Base-by-base conservation (phyloP, 192 early-diverging fungal genomes). In the Thoreauomyces humboldtii region DNA sequence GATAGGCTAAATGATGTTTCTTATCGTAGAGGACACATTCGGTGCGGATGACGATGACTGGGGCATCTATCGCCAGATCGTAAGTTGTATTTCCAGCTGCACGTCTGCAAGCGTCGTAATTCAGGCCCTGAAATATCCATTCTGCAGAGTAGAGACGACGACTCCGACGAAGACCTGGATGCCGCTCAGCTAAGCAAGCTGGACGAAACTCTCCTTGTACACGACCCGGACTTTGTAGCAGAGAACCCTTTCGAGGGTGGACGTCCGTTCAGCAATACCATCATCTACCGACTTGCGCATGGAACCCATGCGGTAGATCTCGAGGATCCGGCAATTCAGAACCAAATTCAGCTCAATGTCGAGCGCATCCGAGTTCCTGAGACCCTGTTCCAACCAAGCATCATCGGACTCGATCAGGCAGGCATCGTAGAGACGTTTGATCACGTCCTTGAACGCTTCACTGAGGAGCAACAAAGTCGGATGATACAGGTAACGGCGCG, bases 11-110 rank as follows among this genome's bases (percentile, higher is more conserved):
- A 4, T 35, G 15, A 14, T 7, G 17, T 21, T 21, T 45, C 50
- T 34, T 68, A n/a, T n/a, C n/a, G n/a, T n/a, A 86, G 92, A 93
- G 71, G 94, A 96, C 58, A 91, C 87, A 2, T 96, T 96, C 80
- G 94, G 94, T n/a, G 88, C 87, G 4, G 89, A 94, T 59, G 92
- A 94, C 67, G 89, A 86, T 7, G 92, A 95, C 73, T 96, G 94
- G 94, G 84, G 86, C 69, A 82, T 96, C 36, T 96, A 96, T 65
- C 82, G 91, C 37, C 89, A 92, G 67, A 92, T 96, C 56, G 89
- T 89, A 84, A 73, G 84, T 67, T 17, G 14, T 12, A 0, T 17
- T 21, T 38, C 32, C 32, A 17, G 32, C n/a, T n/a, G n/a, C n/a
- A n/a, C n/a, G n/a, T n/a, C n/a, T n/a, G n/a, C n/a, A n/a, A n/a